These are phyloP conservation scores for Tetrapisispora iriomotensis DNA, from an alignment of 805 yeast genomes.

Conservation along the genomic window DNA sequence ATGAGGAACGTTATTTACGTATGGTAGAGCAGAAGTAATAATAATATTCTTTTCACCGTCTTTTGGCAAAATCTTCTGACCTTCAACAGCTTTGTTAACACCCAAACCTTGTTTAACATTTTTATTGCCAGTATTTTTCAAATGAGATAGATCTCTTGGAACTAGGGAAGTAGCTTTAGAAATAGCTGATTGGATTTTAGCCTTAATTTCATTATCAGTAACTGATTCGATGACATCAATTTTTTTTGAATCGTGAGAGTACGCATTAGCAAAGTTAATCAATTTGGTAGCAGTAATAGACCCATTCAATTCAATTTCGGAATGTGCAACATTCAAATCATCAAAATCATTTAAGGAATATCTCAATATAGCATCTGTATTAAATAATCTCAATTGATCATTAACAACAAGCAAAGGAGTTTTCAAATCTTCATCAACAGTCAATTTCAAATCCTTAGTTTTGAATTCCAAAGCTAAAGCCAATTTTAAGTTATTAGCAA, in stretches of 20 bases:
- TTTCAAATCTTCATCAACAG: conserved; percentile 14
- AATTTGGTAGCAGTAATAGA: conserved; percentile 41
- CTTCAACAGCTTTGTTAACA: conserved; percentile 16
- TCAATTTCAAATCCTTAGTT: conserved; percentile 15
- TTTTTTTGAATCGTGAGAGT: conserved; percentile 31
- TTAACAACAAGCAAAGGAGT: conserved; percentile 21
- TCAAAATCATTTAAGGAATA: conserved; percentile 45
- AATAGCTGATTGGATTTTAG: conserved; percentile 32
- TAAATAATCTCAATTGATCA: conserved; percentile 38
- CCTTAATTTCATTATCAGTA: conserved; percentile 6
- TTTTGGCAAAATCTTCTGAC: conserved; percentile 49
- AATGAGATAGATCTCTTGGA: conserved; percentile 20
- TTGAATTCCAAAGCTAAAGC: conserved; percentile 25
- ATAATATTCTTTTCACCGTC: conserved; percentile 68
- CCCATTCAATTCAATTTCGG: conserved; percentile 21
- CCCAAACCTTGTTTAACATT: conserved; percentile 21
- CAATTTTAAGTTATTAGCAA: conserved; percentile 27
- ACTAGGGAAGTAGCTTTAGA: conserved; percentile 34
- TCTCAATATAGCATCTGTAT: conserved; percentile 62
- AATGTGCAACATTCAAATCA: conserved; percentile 26
- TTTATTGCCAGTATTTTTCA: conserved; percentile 34
- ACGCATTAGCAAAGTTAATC: conserved; percentile 50
- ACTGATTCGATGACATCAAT: conserved; percentile 4
- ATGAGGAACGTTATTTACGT: conserved; percentile 97
- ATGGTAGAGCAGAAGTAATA: conserved; percentile 94